Evolutionary conservation across 1,284 basidiomycete species (phyloP), one percentile per base, ranked within the genome.

Genomic region (Fomitopsis pinicola): DNA sequence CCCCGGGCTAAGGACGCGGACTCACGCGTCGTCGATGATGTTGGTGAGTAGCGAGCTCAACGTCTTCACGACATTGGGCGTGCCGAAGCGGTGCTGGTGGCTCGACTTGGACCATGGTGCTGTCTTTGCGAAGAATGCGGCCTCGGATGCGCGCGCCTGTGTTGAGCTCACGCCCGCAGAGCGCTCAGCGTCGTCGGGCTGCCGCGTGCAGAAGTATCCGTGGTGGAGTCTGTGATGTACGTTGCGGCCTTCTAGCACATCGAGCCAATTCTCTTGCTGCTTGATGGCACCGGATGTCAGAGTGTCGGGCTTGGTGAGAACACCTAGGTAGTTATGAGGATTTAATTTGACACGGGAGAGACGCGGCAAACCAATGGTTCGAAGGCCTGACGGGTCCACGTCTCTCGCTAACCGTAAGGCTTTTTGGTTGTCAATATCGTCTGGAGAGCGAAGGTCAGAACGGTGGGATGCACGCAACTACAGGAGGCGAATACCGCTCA

Each of bases 171-270:
- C 72, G 0, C 72, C 71, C 8, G 69, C 66, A 10, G 68, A 66
- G 0, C 87, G 80, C 62, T 87, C 82, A 2, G 71, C 76, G 63
- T 88, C 86, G 59, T 87, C 80, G 0, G 85, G 83, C n/a, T 88
- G 82, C 42, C 84, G 83, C 42, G 87, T 84, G 54, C 85, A 88
- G 63, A 83, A 88, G 65, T 88, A 89, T 0, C 88, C 88, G 55
- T 85, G 85, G 15, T 67, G 77, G 10, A 87, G 75, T 1, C 38
- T 61, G 62, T 84, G 71, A 10, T 42, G 22, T 1, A 14, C 40
- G 6, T 59, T 62, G 10, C 70, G 72, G 26, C 83, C 82, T 63
- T 84, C 78, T n/a, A 88, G 72, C 1, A 86, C 75, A 1, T 80
- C 77, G n/a, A 77, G 71, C 85, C 87, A 88, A 42, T 67, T 63